Evolutionary conservation across 306 rosid species (phyloP).

Genomic region (Prunus dulcis): DNA sequence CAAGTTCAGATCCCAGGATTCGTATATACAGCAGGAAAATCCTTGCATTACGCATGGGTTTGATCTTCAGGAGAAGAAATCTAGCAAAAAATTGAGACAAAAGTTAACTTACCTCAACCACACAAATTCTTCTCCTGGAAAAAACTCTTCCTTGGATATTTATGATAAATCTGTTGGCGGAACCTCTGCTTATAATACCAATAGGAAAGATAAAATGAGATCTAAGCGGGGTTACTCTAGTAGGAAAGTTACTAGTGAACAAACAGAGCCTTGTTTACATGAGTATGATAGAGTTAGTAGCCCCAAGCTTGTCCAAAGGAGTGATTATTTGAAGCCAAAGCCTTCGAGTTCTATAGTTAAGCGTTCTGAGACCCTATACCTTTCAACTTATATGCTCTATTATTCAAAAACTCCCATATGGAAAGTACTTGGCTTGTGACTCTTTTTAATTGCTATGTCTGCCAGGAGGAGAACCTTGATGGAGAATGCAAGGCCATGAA

Average conservation of each 20-base stretch:
- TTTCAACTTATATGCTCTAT: neutral
- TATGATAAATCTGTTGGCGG: slow-evolving; percentile 57
- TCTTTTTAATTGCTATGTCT: slow-evolving; percentile 18
- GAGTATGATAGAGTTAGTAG: slow-evolving; percentile 40
- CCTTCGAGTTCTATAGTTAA: slow-evolving; percentile 42
- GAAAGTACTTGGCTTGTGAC: slow-evolving; percentile 22
- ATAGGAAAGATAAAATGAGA: slow-evolving; percentile 45
- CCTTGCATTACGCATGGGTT: slow-evolving; percentile 45
- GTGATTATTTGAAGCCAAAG: slow-evolving; percentile 47
- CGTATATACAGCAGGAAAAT: slow-evolving; percentile 51
- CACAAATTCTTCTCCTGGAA: slow-evolving; percentile 38
- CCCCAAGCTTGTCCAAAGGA: slow-evolving; percentile 44
- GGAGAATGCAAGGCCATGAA: slow-evolving; percentile 48
- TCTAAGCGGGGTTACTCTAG: slow-evolving; percentile 52
- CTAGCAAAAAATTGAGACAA: slow-evolving; percentile 37
- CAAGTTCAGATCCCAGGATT: slow-evolving; percentile 61
- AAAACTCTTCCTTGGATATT: slow-evolving; percentile 60
- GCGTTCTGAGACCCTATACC: slow-evolving; percentile 25
- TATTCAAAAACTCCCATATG: neutral
- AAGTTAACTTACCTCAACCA: slow-evolving; percentile 32
- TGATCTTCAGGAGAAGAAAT: slow-evolving; percentile 54
- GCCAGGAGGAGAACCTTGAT: slow-evolving; percentile 52
- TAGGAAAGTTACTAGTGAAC: slow-evolving; percentile 47
- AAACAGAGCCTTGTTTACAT: slow-evolving; percentile 24
- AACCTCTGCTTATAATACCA: slow-evolving; percentile 43